Evolutionary conservation across 1,284 basidiomycete species (phyloP).

Genomic region (Malassezia sympodialis): DNA sequence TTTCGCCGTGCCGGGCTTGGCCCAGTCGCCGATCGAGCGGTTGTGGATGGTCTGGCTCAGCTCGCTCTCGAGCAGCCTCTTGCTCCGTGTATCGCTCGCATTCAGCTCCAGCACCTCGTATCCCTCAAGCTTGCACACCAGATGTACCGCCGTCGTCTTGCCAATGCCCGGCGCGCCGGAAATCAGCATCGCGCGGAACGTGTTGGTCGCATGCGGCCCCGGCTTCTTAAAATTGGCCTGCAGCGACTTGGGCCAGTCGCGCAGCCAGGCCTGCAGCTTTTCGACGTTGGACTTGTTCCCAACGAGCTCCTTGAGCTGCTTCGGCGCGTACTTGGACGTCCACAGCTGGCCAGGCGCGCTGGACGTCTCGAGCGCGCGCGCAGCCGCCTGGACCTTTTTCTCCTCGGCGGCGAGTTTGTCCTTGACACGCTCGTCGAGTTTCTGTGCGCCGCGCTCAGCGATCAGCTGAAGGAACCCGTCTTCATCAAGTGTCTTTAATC

Average conservation of each 20-base stretch:
- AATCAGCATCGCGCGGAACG: conserved; percentile 76
- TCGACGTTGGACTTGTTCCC: conserved; percentile 82
- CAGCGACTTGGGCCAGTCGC: conserved; percentile 58
- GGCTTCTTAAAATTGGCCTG: conserved; percentile 67
- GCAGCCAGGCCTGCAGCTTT: conserved; percentile 75
- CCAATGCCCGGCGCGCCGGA: conserved; percentile 92
- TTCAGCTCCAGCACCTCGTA: conserved; percentile 90
- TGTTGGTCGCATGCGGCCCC: conserved; percentile 77
- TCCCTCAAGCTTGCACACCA: conserved; percentile 77
- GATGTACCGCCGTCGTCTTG: conserved; percentile 90
- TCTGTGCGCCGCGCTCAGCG: conserved; percentile 24
- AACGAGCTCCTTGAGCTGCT: conserved; percentile 75
- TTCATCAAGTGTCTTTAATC: conserved; percentile 66
- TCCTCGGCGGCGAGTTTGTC: conserved; percentile 75
- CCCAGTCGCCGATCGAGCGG: conserved; percentile 75
- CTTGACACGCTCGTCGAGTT: conserved; percentile 65
- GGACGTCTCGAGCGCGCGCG: conserved; percentile 27
- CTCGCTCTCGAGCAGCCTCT: conserved; percentile 80
- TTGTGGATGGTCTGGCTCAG: conserved; percentile 50
- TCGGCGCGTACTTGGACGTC: conserved; percentile 91
- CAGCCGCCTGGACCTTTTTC: conserved; percentile 50
- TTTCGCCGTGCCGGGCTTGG: conserved; percentile 49
- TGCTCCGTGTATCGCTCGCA: conserved; percentile 87
- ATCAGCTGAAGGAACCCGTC: conserved; percentile 71
- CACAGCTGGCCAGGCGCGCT: conserved; percentile 56